Base-by-base conservation (phyloP, 352 stramenopile species). In the Phytophthora tubulina region DNA sequence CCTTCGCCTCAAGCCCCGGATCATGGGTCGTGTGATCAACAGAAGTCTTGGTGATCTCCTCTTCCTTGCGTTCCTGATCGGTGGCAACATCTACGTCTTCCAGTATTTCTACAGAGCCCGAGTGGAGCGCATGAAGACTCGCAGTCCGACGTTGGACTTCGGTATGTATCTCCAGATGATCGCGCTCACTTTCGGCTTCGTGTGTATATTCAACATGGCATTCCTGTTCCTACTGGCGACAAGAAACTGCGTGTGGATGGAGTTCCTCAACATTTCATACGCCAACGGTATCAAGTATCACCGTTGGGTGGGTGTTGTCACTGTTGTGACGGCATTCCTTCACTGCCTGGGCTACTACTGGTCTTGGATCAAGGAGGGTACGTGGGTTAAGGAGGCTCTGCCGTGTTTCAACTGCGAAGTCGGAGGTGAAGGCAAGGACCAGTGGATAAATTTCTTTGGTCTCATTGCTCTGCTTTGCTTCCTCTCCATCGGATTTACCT, bases 251-350 rank as follows among this genome's bases (percentile, higher is more conserved):
- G 78, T 76, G 4, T 89, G 81, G 81, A 86, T 88, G 77, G 78
- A 88, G 33, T 84, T 85, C 13, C 68, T 89, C 70, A 84, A 82
- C 46, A 81, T 88, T 32, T 86, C 80, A 46, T 88, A 82, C 63
- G 75, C 80, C 0, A 85, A 86, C 41, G 78, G 61, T 0, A 69
- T 89, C 45, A 85, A 85, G 53, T 89, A 90, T 57, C 82, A 90
- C 31, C 75, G 78, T 14, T 88, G 80, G 78, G 48, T 90, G 3
- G 80, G 73, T 4, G 68, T 85, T 13, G 42, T 72, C 4, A 79
- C 70, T 3, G 67, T 90, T 4, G 7, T 80, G 41, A 75, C 73
- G 21, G 72, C 73, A 0, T 39, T 90, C 15, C 11, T 79, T 1
- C 82, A 88, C 31, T 75, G 64, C 15, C 13, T 64, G 5, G 63